Percentiles rank a stretch among this genome's conserved stretches.
Conservation (phyloP, 495 filamentous ascomycete species). For the Hypoxylon crocopeplum region DNA sequence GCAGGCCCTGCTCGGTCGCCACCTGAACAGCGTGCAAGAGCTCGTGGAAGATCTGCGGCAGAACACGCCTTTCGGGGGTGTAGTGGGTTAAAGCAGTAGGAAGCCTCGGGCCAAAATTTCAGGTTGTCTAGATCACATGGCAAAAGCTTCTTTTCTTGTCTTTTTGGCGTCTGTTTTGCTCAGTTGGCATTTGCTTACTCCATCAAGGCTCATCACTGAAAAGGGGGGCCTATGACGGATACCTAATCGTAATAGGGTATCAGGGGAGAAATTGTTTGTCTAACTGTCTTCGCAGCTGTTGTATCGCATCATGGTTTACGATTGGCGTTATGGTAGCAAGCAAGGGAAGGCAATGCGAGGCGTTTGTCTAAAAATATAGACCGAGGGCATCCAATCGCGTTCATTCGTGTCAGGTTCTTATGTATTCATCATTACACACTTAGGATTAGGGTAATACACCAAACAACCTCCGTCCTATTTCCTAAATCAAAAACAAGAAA, state of each 20-base stretch:
- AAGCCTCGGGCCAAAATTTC: background rate
- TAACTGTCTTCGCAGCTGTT: background rate
- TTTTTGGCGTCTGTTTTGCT: background rate
- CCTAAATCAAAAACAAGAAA: background rate
- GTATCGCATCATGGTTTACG: constrained; percentile 20
- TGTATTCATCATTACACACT: constrained; percentile 15
- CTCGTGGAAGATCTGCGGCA: constrained; percentile 88
- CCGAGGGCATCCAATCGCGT: constrained; percentile 14
- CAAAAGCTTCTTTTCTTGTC: background rate
- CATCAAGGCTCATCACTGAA: background rate
- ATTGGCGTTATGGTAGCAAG: constrained; percentile 13
- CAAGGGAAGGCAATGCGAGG: constrained; percentile 4
- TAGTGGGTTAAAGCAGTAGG: constrained; percentile 46
- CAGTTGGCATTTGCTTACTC: background rate
- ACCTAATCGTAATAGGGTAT: no score
- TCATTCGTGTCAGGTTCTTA: constrained; percentile 20
- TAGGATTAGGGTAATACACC: constrained; percentile 26
- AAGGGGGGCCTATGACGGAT: background rate
- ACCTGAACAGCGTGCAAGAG: constrained; percentile 89
- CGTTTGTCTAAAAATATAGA: constrained; percentile 11
- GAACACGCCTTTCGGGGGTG: constrained; percentile 71
- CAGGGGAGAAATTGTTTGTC: no score
- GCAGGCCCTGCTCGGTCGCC: constrained; percentile 78
- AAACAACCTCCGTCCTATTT: constrained; percentile 4
- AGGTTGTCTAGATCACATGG: background rate